Percentiles rank a stretch among this genome's conserved stretches.
These are phyloP conservation scores for Teunomyces panamensis DNA, from an alignment of 805 yeast species.

Conservation along the genomic window DNA sequence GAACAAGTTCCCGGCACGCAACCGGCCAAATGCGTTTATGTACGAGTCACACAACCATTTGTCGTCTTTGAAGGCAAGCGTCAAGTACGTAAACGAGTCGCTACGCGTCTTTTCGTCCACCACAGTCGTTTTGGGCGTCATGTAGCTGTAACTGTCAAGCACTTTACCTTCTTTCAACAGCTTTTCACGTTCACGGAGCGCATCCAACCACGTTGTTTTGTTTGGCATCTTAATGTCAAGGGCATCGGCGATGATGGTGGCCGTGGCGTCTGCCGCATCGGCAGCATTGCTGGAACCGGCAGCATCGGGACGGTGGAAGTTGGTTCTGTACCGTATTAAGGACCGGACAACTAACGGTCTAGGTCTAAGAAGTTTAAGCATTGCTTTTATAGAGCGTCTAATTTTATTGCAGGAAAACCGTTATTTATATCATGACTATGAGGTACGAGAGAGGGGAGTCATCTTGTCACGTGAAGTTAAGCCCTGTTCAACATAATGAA, in stretches of 20 bases:
- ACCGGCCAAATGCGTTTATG: constrained; percentile 85
- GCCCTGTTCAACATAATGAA: too few relatives aligned
- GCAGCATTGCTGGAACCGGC: constrained; percentile 49
- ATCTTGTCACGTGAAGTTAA: too few relatives aligned
- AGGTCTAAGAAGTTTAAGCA: not conserved
- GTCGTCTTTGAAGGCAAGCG: constrained; percentile 82
- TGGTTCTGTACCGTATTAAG: constrained; percentile 1
- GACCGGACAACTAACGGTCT: not conserved
- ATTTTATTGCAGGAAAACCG: too few relatives aligned
- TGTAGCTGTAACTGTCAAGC: constrained; percentile 67
- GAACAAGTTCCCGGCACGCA: constrained; percentile 88
- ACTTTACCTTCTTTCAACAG: constrained; percentile 72
- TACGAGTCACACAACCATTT: constrained; percentile 80
- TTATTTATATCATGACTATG: not conserved
- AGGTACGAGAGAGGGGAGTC: not conserved
- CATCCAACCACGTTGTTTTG: constrained; percentile 82
- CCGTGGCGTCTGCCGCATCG: constrained; percentile 70
- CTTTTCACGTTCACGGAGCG: constrained; percentile 68
- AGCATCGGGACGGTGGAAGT: constrained; percentile 29
- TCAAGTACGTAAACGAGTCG: constrained; percentile 71
- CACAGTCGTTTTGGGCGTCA: constrained; percentile 66
- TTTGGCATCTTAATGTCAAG: constrained; percentile 46
- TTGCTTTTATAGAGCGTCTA: not conserved
- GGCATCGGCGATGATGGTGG: constrained; percentile 64
- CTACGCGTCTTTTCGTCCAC: constrained; percentile 70